Conservation (phyloP, 73 alveolate genomes). For the Durusdinium trenchii region DNA sequence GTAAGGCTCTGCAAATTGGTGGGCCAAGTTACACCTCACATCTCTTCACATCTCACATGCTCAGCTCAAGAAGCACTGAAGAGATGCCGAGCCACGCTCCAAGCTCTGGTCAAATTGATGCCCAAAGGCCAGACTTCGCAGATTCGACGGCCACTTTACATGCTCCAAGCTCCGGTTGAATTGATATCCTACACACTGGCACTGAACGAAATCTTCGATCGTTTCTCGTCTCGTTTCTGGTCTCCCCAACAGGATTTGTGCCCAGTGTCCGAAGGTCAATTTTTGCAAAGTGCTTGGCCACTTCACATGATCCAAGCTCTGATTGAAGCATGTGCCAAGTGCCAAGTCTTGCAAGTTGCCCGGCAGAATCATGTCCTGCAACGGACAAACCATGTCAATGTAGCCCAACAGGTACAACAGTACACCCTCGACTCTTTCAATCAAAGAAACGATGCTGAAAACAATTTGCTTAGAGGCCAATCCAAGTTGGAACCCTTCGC, state of each 20-base stretch:
- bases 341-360: background rate
- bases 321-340: background rate
- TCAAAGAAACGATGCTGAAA: too few species aligned
- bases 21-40: background rate
- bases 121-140: constrained; percentile 15
- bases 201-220: too few species aligned
- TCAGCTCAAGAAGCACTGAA: too few species aligned
- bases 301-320: background rate
- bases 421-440: too few species aligned
- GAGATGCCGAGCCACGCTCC: too few species aligned
- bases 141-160: background rate
- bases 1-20: background rate
- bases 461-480: too few species aligned
- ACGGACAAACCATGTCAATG: background rate
- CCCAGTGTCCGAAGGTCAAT: background rate
- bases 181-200: too few species aligned
- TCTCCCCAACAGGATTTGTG: too few species aligned
- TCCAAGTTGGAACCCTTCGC: too few species aligned
- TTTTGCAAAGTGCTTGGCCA: constrained; percentile 1
- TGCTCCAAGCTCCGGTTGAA: constrained; percentile 35
- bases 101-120: background rate
- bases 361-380: constrained; percentile 2
- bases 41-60: too few species aligned
- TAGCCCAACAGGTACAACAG: too few species aligned
- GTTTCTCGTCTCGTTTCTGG: too few species aligned